Evolutionary conservation across 2,329 filamentous ascomycete species (phyloP), one percentile per base, ranked within the genome.

Genomic region (Acarospora socialis): DNA sequence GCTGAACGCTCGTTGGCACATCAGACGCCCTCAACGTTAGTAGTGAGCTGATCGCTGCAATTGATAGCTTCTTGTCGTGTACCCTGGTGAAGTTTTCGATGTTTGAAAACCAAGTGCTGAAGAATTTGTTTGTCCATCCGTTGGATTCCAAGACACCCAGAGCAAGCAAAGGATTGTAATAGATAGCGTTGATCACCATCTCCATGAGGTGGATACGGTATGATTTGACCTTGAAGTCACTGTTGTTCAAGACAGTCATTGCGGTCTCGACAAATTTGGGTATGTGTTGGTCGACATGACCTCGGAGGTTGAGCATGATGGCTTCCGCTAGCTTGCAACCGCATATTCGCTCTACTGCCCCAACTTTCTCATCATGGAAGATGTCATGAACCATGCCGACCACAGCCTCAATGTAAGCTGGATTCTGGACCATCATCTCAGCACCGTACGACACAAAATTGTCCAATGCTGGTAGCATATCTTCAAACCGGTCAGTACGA

Each of bases 11-110:
- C n/a, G 70, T 64, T 1, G 90, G 90, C 5, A 98, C 80, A 48
- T 92, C 79, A 32, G 81, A 76, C 7, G 77, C 75, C 39, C 71
- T 73, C 36, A 98, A 60, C 27, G 76, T 81, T 31, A 98, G 70
- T 7, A 98, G 71, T 4, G 83, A 70, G 37, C 81, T 78, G 46
- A 98, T 95, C 28, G 86, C 87, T 12, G 86, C 81, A 46, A 98
- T 94, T 40, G 83, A 94, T 16, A 98, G 67, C 66, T 94, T 98
- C 71, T 98, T 98, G 64, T 98, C 90, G 53, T 98, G 90, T 2
- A 98, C 90, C 24, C 90, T 73, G 32, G 74, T 81, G 61, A 98
- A 95, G 48, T 73, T 77, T 40, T 92, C 80, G 61, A 98, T 98
- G 60, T 77, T 92, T 24, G 82, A 82, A 56, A 98, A 98, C 90